Conservation (phyloP, 495 filamentous ascomycete genomes). For the Diplogelasinospora grovesii region DNA sequence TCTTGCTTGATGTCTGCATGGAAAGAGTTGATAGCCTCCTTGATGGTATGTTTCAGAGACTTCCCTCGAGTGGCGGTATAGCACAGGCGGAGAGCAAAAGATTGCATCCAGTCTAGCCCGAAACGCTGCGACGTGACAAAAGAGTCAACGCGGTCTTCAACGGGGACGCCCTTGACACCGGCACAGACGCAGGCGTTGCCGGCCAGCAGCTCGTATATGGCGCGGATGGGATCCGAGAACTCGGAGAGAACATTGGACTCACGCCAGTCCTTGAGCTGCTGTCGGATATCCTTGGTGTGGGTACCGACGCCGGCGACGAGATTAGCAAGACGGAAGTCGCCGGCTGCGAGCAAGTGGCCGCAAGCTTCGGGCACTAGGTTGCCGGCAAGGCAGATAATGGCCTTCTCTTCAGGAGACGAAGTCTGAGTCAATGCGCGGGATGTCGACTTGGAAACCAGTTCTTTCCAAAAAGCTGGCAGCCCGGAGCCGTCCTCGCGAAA, state of each 20-base stretch:
- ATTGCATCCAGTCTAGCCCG: constrained; percentile 82
- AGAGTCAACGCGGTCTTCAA: constrained; percentile 68
- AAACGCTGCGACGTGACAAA: constrained; percentile 79
- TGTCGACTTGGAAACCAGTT: constrained; percentile 52
- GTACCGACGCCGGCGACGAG: constrained; percentile 72
- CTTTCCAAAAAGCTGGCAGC: constrained; percentile 55
- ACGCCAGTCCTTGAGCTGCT: constrained; percentile 79
- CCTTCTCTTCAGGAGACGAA: constrained; percentile 67
- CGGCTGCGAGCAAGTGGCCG: constrained; percentile 60
- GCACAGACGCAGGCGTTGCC: constrained; percentile 78
- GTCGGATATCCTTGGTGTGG: constrained; percentile 59
- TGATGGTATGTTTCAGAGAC: no score
- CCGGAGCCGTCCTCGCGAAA: constrained; percentile 64
- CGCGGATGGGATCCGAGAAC: constrained; percentile 75
- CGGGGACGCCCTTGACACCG: constrained; percentile 58
- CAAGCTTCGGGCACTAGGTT: constrained; percentile 78
- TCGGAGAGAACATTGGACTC: constrained; percentile 74
- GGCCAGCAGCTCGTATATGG: constrained; percentile 81
- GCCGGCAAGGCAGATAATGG: constrained; percentile 69
- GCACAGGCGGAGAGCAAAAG: constrained; percentile 85
- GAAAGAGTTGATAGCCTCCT: constrained; percentile 63
- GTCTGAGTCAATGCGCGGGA: constrained; percentile 44
- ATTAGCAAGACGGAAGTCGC: constrained; percentile 74
- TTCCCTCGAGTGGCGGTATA: constrained; percentile 59
- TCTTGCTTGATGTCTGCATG: constrained; percentile 58